Evolutionary conservation across 2,329 filamentous ascomycete species (phyloP).

Genomic region (Arthroderma sp.): DNA sequence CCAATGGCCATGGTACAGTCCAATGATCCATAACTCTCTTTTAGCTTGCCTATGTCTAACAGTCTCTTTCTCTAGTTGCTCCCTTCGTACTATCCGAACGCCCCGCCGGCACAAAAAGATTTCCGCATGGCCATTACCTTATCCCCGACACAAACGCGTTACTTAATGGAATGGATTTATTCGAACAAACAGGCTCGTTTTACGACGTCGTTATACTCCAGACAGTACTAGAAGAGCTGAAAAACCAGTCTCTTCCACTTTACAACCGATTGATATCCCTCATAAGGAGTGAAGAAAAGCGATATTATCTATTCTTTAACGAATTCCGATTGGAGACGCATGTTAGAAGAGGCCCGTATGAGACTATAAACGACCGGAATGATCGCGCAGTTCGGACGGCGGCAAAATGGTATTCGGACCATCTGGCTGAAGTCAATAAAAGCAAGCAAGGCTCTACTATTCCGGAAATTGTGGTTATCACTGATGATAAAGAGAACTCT

Average conservation of each 20-base stretch:
- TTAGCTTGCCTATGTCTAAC: neutral
- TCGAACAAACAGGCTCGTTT: constrained; percentile 82
- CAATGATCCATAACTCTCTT: neutral
- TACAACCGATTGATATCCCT: constrained; percentile 87
- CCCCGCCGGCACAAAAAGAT: constrained; percentile 69
- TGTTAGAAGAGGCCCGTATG: constrained; percentile 57
- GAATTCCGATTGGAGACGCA: constrained; percentile 92
- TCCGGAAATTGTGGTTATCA: constrained; percentile 82
- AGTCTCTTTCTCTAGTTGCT: constrained; percentile 39
- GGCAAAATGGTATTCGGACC: constrained; percentile 79
- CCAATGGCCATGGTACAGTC: constrained; percentile 54
- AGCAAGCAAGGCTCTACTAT: constrained; percentile 39
- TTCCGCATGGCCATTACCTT: constrained; percentile 81
- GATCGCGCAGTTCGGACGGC: constrained; percentile 80
- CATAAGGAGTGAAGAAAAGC: constrained; percentile 90
- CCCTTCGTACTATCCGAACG: constrained; percentile 82
- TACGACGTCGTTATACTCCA: constrained; percentile 96
- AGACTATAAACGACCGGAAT: constrained; percentile 92
- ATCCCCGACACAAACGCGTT: constrained; percentile 94
- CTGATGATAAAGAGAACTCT: constrained; percentile 79
- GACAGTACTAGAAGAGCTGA: constrained; percentile 89
- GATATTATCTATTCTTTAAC: constrained; percentile 98
- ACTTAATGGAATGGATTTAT: constrained; percentile 90
- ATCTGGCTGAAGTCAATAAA: constrained; percentile 52
- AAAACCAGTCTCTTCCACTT: constrained; percentile 81